Conservation (phyloP, 306 rosid genomes). For the Vigna trinervia region DNA sequence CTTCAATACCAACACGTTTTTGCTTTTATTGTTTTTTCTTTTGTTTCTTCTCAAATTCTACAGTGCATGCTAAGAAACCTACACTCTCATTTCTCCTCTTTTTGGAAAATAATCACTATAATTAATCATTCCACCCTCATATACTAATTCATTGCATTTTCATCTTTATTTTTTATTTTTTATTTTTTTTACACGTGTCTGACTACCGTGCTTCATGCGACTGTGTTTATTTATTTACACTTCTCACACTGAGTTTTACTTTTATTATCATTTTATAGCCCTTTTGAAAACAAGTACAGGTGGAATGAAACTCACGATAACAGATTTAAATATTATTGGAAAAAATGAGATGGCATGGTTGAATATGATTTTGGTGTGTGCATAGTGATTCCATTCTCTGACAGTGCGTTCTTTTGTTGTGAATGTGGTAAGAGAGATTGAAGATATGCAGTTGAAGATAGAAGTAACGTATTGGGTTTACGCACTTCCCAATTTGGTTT, state of each 20-base stretch:
- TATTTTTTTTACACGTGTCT: background rate
- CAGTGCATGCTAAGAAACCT: background rate
- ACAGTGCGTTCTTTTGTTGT: background rate
- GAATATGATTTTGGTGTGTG: background rate
- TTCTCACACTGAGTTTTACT: background rate
- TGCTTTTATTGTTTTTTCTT: slow-evolving; percentile 45
- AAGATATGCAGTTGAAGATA: background rate
- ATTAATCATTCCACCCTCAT: background rate
- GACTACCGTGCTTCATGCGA: background rate
- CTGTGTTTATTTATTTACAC: background rate
- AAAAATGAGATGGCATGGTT: background rate
- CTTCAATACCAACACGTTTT: slow-evolving; percentile 76
- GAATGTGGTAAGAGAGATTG: background rate
- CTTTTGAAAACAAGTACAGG: background rate
- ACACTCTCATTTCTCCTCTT: slow-evolving; percentile 2
- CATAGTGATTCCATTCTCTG: background rate
- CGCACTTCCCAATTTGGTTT: slow-evolving; percentile 25
- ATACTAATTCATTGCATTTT: background rate
- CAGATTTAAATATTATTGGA: too few species aligned
- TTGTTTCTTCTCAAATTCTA: slow-evolving; percentile 19
- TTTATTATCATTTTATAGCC: background rate
- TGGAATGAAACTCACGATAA: background rate
- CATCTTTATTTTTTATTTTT: background rate
- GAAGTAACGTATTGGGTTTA: background rate
- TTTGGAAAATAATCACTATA: background rate